phyloP scores from a whole-genome alignment of 306 rosid species.

The Fragaria iinumae region DNA sequence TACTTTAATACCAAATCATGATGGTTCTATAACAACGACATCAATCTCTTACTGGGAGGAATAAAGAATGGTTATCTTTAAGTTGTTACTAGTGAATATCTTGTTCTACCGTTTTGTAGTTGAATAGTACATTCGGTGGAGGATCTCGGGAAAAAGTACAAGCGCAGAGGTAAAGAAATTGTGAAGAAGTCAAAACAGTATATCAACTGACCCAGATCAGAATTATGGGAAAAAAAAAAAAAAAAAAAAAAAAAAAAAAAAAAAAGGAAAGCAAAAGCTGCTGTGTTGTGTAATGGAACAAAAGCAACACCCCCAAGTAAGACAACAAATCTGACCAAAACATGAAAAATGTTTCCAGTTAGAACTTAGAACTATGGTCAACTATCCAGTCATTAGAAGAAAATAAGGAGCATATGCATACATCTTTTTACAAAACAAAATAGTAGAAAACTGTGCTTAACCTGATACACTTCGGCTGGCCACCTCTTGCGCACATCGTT shows the following conservation, averaged over 20 bases:
- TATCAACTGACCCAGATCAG: not conserved
- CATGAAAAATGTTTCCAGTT: not conserved
- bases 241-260: too few species aligned
- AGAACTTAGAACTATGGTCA: not conserved
- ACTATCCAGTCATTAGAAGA: not conserved
- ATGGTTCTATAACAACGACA: not conserved
- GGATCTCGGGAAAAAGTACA: not conserved
- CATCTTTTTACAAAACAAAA: not conserved
- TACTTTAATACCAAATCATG: not conserved
- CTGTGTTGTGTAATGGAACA: not conserved
- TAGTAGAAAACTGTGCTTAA: conserved; percentile 22
- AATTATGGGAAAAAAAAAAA: not conserved
- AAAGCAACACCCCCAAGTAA: not conserved
- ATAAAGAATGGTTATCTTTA: not conserved
- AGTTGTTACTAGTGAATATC: not conserved
- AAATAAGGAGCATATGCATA: not conserved
- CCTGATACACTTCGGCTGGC: conserved; percentile 79
- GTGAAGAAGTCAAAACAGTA: not conserved
- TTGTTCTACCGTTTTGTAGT: not conserved
- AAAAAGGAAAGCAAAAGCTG: not conserved
- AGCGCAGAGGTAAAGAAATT: not conserved
- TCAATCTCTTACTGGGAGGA: not conserved
- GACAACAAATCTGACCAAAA: not conserved
- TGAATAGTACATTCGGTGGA: not conserved
- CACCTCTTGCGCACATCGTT: conserved; percentile 79